Evolutionary conservation across 108 stramenopile genomes (phyloP), one percentile per base, ranked within the genome.

Genomic region (Asterionellopsis glacialis): DNA sequence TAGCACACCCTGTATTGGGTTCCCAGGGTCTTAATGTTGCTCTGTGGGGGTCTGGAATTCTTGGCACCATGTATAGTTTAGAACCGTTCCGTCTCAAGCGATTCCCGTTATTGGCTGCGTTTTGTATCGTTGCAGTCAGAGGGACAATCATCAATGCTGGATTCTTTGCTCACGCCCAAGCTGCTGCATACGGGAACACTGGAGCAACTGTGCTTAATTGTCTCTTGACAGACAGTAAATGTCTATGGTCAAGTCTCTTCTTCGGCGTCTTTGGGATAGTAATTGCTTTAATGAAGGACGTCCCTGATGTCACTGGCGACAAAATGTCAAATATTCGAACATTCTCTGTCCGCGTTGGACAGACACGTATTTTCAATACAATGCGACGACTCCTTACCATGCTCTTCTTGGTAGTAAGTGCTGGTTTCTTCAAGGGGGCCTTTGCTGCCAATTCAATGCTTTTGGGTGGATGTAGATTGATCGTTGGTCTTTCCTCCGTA

Each of bases 101-200:
- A 42, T 96, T 90, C 76, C 97, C 97, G 12, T 56, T 95, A n/a
- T 61, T 95, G 54, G 97, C 97, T 9, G 96, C 95, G 22, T 82
- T 94, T 66, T 95, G 91, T 58, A 98, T 98, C 68, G 86, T 95
- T 33, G 90, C 84, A 27, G 96, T 96, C 9, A 75, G 97, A 44
- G 97, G 96, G 0, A 75, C 91, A 10, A 74, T 96, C 18, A 93
- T 98, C 67, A 98, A 96, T 77, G 89, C 90, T 12, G 77, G 90
- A 41, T 90, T 94, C 65, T 95, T 79, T 75, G 79, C 87, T 19
- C 90, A 91, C 71, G 81, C 85, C 49, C 44, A 71, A 48, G 62
- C 68, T 4, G 80, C 78, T 11, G 92, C 85, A 15, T 84, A 69
- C 67, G 77, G 74, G 52, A 43, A 22, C n/a, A 33, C 47, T 2